Percentiles rank a stretch among this genome's conserved stretches.
These are phyloP conservation scores for Aspergillus wentii DNA, from an alignment of 495 filamentous ascomycete species.

Conservation along the genomic window DNA sequence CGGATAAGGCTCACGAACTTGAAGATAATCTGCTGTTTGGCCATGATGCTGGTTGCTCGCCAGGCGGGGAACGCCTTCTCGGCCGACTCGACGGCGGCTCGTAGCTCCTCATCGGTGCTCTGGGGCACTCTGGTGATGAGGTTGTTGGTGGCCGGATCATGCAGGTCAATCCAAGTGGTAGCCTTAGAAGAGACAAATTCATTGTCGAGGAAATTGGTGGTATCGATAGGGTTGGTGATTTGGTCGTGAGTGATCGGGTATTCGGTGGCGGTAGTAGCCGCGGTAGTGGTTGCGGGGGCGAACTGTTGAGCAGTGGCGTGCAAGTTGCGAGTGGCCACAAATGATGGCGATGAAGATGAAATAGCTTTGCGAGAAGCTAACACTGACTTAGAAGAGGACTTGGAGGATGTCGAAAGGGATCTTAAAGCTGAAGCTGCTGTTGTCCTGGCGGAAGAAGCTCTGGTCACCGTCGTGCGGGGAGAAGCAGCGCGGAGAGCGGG, in stretches of 20 bases:
- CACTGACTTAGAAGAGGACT: conserved; percentile 15
- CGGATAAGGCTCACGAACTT: conserved; percentile 87
- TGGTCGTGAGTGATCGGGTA: conserved; percentile 82
- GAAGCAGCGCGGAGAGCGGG: conserved; percentile 39
- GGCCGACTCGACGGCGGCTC: conserved; percentile 81
- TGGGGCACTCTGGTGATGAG: conserved; percentile 97
- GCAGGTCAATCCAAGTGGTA: conserved; percentile 80
- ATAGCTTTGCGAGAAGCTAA: conserved; percentile 11
- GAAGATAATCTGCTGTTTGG: conserved; percentile 95
- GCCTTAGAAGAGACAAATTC: conserved; percentile 74
- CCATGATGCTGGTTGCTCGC: conserved; percentile 77
- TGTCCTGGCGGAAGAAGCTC: conserved; percentile 15
- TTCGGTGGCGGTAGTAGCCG: conserved; percentile 56
- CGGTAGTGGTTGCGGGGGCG: conserved; percentile 46
- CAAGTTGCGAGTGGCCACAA: conserved; percentile 34
- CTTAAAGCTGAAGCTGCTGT: conserved; percentile 22
- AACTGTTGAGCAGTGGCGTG: conserved; percentile 60
- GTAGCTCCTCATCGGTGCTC: conserved; percentile 84
- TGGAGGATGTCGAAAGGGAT: conserved; percentile 20
- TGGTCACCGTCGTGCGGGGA: conserved; percentile 36
- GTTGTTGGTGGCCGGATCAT: conserved; percentile 96
- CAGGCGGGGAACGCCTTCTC: conserved; percentile 86
- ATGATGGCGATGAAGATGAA: conserved; percentile 14
- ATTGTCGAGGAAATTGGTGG: conserved; percentile 90
- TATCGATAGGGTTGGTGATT: conserved; percentile 70